Base-by-base conservation (phyloP, 169 alveolate species). In the Cryptosporidium baileyi region DNA sequence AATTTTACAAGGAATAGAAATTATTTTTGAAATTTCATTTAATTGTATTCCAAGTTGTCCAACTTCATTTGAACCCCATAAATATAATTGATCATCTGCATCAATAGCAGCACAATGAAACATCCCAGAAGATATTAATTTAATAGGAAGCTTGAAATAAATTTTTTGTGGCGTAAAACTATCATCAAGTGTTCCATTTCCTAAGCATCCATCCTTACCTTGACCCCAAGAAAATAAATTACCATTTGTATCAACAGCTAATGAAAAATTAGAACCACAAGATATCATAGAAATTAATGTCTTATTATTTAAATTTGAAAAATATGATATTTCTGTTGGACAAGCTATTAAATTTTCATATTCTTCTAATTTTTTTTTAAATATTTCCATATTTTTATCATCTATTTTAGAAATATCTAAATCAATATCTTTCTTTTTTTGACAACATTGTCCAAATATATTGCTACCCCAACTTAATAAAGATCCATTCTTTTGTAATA, bases 21-120 rank as follows among this genome's bases (percentile, higher is more conserved):
- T 26, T 2, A 34, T 22, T 30, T 74, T 57, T 7, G 30, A 49
- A 32, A 15, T 34, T 57, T 57, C 15, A 11, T 38, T 19, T 22
- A 52, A 15, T 1, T 51, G 34, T 36, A 61, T 54, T 36, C 85
- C 85, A 74, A 74, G 60, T 54, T 74, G 85, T 32, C 85, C 85
- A 74, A 15, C 32, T 34, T 74, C 85, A 54, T 74, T 74, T 38
- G 74, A 54, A 54, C 85, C 85, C 85, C 85, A 74, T 38, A 74
- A 54, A 54, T 19, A 74, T 8, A 74, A 59, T 51, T 32, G 65
- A 74, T 2, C 2, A 19, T 74, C 36, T 5, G 11, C 30, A 54
- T 74, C 85, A 22, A 74, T 57, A 32, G 85, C 85, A 52, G 45
- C 67, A 17, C 60, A 74, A 40, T 74, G 85, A 30, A 74, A 74